Percentiles rank a stretch among this genome's conserved stretches.
phyloP scores from a whole-genome alignment of 768 basidiomycete genomes.

The Gelatoporia subvermispora region DNA sequence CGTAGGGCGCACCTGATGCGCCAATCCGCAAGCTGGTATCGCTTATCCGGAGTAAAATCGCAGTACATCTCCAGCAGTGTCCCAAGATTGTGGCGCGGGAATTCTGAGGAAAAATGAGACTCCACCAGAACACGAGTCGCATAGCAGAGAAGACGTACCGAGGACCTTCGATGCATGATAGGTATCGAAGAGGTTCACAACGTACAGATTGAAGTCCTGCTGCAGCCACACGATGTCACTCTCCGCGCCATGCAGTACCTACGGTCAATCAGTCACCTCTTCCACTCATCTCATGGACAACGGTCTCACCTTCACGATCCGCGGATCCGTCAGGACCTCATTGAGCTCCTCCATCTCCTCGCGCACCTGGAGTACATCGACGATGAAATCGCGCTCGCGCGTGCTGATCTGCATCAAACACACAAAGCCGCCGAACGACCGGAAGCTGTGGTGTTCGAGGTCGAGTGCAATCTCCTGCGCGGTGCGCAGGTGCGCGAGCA shows the following conservation, averaged over 20 bases:
- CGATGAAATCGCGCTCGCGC: constrained; percentile 76
- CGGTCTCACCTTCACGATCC: constrained; percentile 70
- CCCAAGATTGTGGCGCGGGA: constrained; percentile 80
- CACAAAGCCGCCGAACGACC: constrained; percentile 81
- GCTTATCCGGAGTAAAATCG: constrained; percentile 87
- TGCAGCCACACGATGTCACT: constrained; percentile 96
- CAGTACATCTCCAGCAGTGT: constrained; percentile 85
- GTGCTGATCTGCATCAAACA: constrained; percentile 93
- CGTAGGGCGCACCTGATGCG: constrained; percentile 64
- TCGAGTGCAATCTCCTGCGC: constrained; percentile 87
- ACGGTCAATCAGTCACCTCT: neutral
- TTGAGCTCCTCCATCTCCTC: constrained; percentile 72
- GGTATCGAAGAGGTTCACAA: constrained; percentile 97
- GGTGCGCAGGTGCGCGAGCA: constrained; percentile 63
- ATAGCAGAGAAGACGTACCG: constrained; percentile 35
- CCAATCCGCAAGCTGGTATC: constrained; percentile 98
- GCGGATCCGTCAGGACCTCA: constrained; percentile 80
- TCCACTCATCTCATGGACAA: neutral
- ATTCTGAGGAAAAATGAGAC: constrained; percentile 42
- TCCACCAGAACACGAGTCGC: neutral
- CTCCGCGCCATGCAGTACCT: constrained; percentile 95
- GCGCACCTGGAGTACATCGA: constrained; percentile 76
- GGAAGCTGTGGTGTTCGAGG: constrained; percentile 88
- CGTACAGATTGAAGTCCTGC: constrained; percentile 88
- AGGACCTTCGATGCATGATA: constrained; percentile 89